Percentiles rank a stretch among this genome's conserved stretches.
Evolutionary conservation across 2,329 filamentous ascomycete genomes (phyloP).

Genomic region (Fusarium subglutinans): DNA sequence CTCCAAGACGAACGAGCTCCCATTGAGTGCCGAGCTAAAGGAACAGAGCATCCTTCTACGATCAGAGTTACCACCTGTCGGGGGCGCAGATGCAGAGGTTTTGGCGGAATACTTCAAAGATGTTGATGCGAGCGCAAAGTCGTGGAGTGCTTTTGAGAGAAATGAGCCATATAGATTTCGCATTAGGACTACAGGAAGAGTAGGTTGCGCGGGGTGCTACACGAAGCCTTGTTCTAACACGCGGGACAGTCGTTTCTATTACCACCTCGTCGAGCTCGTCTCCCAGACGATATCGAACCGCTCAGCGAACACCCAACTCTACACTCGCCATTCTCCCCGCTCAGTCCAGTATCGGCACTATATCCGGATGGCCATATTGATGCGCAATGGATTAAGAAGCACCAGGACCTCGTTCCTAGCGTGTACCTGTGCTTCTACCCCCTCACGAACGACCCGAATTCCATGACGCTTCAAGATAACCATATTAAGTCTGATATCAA

Average conservation of each 20-base stretch:
- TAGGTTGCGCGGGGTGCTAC: constrained; percentile 57
- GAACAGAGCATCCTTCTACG: constrained; percentile 69
- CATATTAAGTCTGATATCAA: constrained; percentile 89
- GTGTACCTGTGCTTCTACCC: constrained; percentile 84
- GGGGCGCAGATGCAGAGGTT: constrained; percentile 70
- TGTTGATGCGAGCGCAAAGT: constrained; percentile 69
- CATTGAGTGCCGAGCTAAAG: constrained; percentile 61
- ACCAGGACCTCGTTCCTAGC: constrained; percentile 84
- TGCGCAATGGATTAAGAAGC: constrained; percentile 85
- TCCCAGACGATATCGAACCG: constrained; percentile 61
- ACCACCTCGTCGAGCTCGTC: constrained; percentile 65
- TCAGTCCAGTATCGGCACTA: constrained; percentile 82
- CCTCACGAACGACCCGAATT: constrained; percentile 76
- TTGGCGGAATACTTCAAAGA: constrained; percentile 73
- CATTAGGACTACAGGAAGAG: constrained; percentile 80
- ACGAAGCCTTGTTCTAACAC: constrained; percentile 41
- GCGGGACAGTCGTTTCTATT: constrained; percentile 60
- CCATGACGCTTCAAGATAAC: constrained; percentile 83
- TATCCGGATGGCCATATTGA: constrained; percentile 93
- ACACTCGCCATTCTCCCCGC: constrained; percentile 90
- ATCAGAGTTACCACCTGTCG: constrained; percentile 75
- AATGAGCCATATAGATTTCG: constrained; percentile 68
- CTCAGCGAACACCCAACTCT: constrained; percentile 65
- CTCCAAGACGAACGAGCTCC: constrained; percentile 52
- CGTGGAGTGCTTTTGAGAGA: constrained; percentile 72